Evolutionary conservation across 371 early-diverging fungal genomes (phyloP), one percentile per base, ranked within the genome.

Genomic region (Syncephalastrum monosporum): DNA sequence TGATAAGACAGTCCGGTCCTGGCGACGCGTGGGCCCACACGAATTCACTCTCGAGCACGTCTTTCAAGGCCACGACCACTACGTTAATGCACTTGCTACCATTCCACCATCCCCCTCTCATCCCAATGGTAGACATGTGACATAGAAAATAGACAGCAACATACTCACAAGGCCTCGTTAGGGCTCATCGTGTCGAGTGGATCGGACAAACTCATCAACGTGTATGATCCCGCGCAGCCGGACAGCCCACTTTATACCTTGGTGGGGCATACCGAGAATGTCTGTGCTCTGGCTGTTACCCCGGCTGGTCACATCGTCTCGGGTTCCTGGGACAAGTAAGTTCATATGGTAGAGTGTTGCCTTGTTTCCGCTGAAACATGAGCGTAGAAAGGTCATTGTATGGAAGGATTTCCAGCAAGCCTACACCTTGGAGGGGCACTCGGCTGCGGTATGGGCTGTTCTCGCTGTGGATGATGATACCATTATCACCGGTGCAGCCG

Each of bases 261-360:
- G 17, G 63, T 82, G 5, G 97, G 97, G 0, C 99, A 99, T 67
- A 72, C 80, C 0, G 94, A 91, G 45, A 96, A 91, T 60, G 92
- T 99, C 3, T 91, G 93, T 64, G 80, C 91, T 2, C 71, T 99
- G 21, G 77, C 81, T 7, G 74, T 81, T 0, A 77, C 86, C 3
- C 68, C 79, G 1, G 81, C 84, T 27, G 93, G 91, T 3, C 68
- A 80, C 25, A 77, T 93, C 21, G 81, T 98, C 4, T 94, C 96
- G 15, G 98, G 97, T 12, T 96, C 96, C 15, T 98, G 98, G 99
- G 99, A 99, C 76, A 90, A 84, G 95, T 94, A 75, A 56, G 78
- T 57, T 17, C 25, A 14, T 29, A 12, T 50, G 10, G 19, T 8
- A n/a, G 44, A 8, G 42, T 53, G 13, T 21, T 51, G 19, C 7